Conservation (phyloP, 768 basidiomycete species). For the Candolleomyces eurysporus region DNA sequence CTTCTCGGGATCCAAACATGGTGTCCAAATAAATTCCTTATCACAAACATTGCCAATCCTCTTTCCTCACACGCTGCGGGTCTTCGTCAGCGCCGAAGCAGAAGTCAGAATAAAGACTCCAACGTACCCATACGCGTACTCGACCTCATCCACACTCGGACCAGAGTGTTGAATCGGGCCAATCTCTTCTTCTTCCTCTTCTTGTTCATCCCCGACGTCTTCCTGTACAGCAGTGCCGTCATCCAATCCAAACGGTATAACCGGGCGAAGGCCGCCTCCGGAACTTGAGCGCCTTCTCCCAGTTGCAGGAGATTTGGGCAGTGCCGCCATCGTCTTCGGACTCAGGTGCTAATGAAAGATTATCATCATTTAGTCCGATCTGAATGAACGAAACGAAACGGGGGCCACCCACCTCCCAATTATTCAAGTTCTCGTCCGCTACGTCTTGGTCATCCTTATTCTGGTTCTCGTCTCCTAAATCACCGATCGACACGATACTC, state of each 20-base stretch:
- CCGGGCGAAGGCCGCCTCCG: conserved; percentile 80
- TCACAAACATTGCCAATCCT: too few species aligned
- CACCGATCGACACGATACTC: conserved; percentile 87
- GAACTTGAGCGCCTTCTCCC: conserved; percentile 80
- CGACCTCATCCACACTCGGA: conserved; percentile 86
- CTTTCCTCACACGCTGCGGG: conserved; percentile 4
- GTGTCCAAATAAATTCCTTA: too few species aligned
- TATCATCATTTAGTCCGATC: not conserved
- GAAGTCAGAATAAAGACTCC: not conserved
- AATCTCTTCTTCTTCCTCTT: conserved; percentile 72
- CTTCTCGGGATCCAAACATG: not conserved
- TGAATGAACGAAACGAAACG: not conserved
- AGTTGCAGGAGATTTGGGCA: conserved; percentile 83
- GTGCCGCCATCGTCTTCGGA: conserved; percentile 89
- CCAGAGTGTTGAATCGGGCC: conserved; percentile 76
- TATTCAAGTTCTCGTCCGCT: conserved; percentile 82
- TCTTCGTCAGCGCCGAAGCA: not conserved
- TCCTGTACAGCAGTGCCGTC: conserved; percentile 59
- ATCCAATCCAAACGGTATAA: conserved; percentile 71
- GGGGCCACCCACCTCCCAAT: conserved; percentile 81
- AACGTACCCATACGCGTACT: conserved; percentile 81
- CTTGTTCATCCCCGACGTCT: conserved; percentile 17
- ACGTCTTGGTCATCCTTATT: conserved; percentile 61
- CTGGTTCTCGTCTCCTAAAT: conserved; percentile 76
- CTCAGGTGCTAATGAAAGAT: conserved; percentile 79